A percentile compares a stretch with the other conserved stretches of the same genome.
These are phyloP conservation scores for Wickerhamiella siamensis DNA, from an alignment of 805 yeast genomes.

Conservation along the genomic window DNA sequence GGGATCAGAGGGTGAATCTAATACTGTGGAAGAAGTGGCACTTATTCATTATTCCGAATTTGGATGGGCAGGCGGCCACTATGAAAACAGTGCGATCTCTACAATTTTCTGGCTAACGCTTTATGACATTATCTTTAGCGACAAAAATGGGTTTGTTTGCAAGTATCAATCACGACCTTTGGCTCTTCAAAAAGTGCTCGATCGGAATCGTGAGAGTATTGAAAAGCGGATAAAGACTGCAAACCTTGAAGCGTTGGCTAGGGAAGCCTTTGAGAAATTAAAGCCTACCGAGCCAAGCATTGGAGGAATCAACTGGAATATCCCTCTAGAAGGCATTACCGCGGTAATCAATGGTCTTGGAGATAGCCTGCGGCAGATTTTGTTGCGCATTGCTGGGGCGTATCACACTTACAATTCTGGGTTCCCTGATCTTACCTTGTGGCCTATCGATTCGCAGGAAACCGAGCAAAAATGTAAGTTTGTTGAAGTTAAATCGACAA, in stretches of 20 bases:
- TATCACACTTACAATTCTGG: constrained; percentile 21
- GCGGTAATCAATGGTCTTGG: constrained; percentile 11
- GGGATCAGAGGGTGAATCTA: constrained; percentile 9
- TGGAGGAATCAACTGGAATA: constrained; percentile 24
- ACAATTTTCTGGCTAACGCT: constrained; percentile 20
- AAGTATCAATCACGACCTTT: constrained; percentile 24
- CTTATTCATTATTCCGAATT: constrained; percentile 18
- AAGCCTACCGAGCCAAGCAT: constrained; percentile 16
- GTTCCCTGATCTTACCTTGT: constrained; percentile 26
- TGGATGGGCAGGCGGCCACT: constrained; percentile 26
- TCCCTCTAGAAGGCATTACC: constrained; percentile 6
- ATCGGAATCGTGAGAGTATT: constrained; percentile 15
- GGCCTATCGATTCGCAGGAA: constrained; percentile 13
- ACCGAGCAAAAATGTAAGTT: constrained; percentile 13
- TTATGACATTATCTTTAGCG: constrained; percentile 23
- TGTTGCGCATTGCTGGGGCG: constrained; percentile 10
- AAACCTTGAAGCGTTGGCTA: constrained; percentile 5
- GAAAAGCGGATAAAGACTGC: constrained; percentile 16
- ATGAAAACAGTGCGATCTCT: constrained; percentile 23
- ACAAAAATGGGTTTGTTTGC: constrained; percentile 21
- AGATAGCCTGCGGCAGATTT: constrained; percentile 2
- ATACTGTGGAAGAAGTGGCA: constrained; percentile 25
- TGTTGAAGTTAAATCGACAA: constrained; percentile 27
- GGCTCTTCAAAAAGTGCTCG: constrained; percentile 18
- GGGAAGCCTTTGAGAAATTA: not conserved